These are phyloP conservation scores for Oenanthe javanica DNA, from an alignment of 140 eudicot species.

Conservation along the genomic window DNA sequence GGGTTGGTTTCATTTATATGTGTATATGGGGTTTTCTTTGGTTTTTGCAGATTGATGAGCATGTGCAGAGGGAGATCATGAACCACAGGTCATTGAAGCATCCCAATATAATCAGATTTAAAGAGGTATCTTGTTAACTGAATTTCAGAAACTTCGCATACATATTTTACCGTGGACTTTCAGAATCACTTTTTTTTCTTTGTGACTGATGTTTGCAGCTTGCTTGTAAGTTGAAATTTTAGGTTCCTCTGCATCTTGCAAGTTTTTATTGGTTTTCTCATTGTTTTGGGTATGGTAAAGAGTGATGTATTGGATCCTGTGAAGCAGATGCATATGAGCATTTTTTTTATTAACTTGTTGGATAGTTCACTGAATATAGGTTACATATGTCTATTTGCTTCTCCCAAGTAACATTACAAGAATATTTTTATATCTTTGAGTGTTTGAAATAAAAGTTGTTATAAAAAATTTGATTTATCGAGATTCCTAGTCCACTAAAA, in stretches of 20 bases:
- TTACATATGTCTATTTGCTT: background rate
- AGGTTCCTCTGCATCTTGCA: background rate
- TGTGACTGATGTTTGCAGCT: background rate
- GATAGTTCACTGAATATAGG: background rate
- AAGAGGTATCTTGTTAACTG: slow-evolving; percentile 46
- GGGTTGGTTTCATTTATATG: background rate
- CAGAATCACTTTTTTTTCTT: background rate
- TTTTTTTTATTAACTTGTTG: background rate
- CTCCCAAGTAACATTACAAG: background rate
- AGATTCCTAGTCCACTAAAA: slow-evolving; percentile 5
- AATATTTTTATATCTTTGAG: background rate
- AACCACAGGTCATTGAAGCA: slow-evolving; percentile 80
- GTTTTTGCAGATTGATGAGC: slow-evolving; percentile 71
- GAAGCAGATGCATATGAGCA: slow-evolving; percentile 11
- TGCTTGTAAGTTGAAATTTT: background rate
- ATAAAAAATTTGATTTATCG: background rate
- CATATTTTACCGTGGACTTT: background rate
- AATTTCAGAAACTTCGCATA: background rate
- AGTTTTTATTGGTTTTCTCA: background rate
- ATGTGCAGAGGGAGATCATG: slow-evolving; percentile 91
- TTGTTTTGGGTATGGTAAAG: background rate
- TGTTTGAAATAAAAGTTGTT: background rate
- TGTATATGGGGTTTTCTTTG: background rate
- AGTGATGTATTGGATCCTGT: slow-evolving; percentile 9
- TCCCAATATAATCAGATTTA: slow-evolving; percentile 81